Evolutionary conservation across 345 rosid species (phyloP).

Genomic region (Pistacia vera): DNA sequence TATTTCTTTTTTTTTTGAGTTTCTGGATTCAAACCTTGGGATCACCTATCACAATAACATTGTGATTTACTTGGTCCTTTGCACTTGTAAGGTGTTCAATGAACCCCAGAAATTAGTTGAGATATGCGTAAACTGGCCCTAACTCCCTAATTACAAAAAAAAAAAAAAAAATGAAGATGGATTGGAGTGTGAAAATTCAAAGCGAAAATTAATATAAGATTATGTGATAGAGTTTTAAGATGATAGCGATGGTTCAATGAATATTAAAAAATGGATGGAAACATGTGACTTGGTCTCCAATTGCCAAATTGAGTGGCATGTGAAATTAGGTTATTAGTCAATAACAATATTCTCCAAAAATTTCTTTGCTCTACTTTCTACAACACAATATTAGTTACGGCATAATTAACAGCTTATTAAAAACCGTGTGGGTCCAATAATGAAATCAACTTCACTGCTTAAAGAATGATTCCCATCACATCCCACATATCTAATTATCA

Average conservation of each 20-base stretch:
- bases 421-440: constrained; percentile 40
- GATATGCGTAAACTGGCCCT: too few relatives aligned
- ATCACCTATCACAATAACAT: too few relatives aligned
- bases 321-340: constrained; percentile 15
- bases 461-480: constrained; percentile 8
- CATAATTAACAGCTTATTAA: not conserved
- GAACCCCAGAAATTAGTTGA: too few relatives aligned
- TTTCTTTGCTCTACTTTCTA: not conserved
- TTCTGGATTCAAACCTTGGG: too few relatives aligned
- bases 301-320: constrained; percentile 19
- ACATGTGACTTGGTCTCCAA: constrained; percentile 2
- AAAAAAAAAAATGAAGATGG: too few relatives aligned
- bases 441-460: not conserved
- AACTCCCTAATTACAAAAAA: too few relatives aligned
- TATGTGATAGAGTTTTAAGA: too few relatives aligned
- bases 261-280: not conserved
- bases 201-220: too few relatives aligned
- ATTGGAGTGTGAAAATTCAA: too few relatives aligned
- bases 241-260: not conserved
- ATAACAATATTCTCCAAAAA: not conserved
- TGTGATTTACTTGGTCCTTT: too few relatives aligned
- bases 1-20: too few relatives aligned
- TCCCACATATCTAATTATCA: constrained; percentile 5
- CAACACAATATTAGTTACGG: not conserved
- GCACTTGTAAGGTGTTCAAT: too few relatives aligned